Conservation (phyloP, 768 basidiomycete species). For the Psilocybe azurescens region DNA sequence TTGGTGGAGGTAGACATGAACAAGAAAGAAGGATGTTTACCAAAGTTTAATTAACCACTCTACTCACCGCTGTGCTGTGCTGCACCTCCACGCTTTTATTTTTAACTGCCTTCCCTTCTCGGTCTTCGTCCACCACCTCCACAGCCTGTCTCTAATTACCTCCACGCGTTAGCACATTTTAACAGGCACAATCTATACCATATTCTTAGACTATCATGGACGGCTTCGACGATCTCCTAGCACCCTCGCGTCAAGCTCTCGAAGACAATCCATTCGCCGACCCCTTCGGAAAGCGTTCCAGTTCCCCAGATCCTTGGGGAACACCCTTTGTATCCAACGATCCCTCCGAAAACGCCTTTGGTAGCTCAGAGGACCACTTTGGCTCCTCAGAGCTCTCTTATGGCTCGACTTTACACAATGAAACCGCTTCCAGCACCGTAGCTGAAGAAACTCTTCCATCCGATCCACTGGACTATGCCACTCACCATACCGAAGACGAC, state of each 20-base stretch:
- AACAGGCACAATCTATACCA: no score
- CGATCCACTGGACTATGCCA: slow-evolving; percentile 41
- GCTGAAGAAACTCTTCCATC: slow-evolving; percentile 20
- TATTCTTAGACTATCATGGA: slow-evolving; percentile 52
- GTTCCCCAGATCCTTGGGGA: slow-evolving; percentile 81
- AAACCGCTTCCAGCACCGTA: slow-evolving; percentile 25
- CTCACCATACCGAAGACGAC: slow-evolving; percentile 35
- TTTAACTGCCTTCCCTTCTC: no score
- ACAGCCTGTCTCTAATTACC: no score
- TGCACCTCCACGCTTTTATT: no score
- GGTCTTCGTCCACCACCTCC: no score
- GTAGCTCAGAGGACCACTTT: slow-evolving; percentile 26
- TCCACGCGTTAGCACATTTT: no score
- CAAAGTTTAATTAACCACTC: background rate
- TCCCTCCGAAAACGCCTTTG: slow-evolving; percentile 34
- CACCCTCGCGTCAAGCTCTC: slow-evolving; percentile 61
- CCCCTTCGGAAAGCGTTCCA: slow-evolving; percentile 69
- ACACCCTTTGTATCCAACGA: slow-evolving; percentile 52
- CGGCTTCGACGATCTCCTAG: slow-evolving; percentile 78
- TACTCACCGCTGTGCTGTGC: no score
- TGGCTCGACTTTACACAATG: slow-evolving; percentile 25
- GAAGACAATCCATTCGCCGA: slow-evolving; percentile 81
- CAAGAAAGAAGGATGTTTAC: background rate
- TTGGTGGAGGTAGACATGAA: background rate
- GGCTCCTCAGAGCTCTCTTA: slow-evolving; percentile 24